phyloP scores from a whole-genome alignment of 2,329 filamentous ascomycete species.

The Clarireedia monteithiana region DNA sequence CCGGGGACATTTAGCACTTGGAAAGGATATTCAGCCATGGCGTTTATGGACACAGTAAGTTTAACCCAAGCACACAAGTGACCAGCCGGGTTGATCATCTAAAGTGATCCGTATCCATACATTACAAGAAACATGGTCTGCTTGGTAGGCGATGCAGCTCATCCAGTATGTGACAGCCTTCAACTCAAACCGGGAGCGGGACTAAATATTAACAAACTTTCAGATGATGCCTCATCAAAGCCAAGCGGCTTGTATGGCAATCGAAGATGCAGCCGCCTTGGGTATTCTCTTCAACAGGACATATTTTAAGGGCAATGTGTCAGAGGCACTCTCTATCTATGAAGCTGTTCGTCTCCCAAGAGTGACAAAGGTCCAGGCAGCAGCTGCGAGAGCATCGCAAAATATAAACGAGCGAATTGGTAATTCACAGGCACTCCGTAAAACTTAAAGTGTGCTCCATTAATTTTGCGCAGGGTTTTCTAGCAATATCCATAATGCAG shows the following conservation, averaged over 20 bases:
- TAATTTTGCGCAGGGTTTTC: constrained; percentile 44
- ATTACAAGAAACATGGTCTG: constrained; percentile 44
- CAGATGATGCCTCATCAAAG: constrained; percentile 61
- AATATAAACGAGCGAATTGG: constrained; percentile 59
- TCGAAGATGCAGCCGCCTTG: constrained; percentile 35
- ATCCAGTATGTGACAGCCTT: constrained; percentile 34
- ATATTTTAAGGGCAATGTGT: constrained; percentile 39
- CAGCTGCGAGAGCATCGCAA: constrained; percentile 48
- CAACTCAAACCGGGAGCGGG: background rate
- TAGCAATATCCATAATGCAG: constrained; percentile 44
- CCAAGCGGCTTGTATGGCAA: constrained; percentile 42
- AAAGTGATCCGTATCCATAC: constrained; percentile 47
- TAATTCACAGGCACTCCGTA: constrained; percentile 33
- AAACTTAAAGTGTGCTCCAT: too few relatives aligned
- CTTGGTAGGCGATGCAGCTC: constrained; percentile 58
- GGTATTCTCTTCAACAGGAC: constrained; percentile 31
- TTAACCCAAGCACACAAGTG: too few relatives aligned
- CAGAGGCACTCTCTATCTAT: constrained; percentile 41
- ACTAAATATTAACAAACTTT: background rate
- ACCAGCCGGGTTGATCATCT: too few relatives aligned
- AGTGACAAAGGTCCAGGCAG: constrained; percentile 47
- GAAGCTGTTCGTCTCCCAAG: constrained; percentile 45
- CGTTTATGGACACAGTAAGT: constrained; percentile 50
- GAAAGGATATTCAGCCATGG: constrained; percentile 57
- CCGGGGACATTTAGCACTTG: constrained; percentile 47